A percentile compares a stretch with the other conserved stretches of the same genome.
Conservation (phyloP, 139 green algal species). For the Diplosphaera chodatii region DNA sequence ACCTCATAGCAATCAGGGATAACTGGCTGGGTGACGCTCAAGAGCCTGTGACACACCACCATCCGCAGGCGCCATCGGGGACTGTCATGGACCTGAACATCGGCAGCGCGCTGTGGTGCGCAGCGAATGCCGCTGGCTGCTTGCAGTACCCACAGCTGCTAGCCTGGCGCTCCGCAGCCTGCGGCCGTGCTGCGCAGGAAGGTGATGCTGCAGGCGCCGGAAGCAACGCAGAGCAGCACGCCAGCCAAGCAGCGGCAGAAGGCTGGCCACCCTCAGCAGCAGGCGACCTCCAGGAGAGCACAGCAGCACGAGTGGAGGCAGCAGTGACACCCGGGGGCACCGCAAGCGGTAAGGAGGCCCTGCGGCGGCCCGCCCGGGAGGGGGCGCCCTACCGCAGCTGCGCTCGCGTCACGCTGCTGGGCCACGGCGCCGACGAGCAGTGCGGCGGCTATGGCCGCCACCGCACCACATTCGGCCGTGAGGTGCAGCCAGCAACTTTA, state of each 20-base stretch:
- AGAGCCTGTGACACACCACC: too few species aligned
- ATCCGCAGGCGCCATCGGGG: conserved; percentile 11
- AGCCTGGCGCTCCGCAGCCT: not conserved
- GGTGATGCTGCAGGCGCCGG: not conserved
- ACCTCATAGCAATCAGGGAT: not conserved
- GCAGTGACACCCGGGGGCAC: not conserved
- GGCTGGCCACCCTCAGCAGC: too few species aligned
- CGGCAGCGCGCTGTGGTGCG: conserved; percentile 83
- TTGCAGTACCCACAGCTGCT: conserved; percentile 4
- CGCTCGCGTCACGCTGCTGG: conserved; percentile 78
- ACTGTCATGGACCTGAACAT: conserved; percentile 98
- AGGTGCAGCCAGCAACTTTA: not conserved
- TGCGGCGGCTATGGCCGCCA: conserved; percentile 89
- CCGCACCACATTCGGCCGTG: conserved; percentile 55
- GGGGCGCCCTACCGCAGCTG: conserved; percentile 33
- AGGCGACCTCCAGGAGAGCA: too few species aligned
- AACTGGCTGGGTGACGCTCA: too few species aligned
- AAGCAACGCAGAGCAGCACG: not conserved
- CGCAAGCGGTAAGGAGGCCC: not conserved
- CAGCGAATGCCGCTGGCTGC: conserved; percentile 41
- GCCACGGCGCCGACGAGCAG: conserved; percentile 92
- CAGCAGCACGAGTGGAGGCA: not conserved
- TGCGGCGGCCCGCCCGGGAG: not conserved
- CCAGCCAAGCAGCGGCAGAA: too few species aligned
- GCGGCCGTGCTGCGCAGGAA: not conserved